Conservation (phyloP, 192 early-diverging fungal genomes). For the Gryganskiella cystojenkinii region DNA sequence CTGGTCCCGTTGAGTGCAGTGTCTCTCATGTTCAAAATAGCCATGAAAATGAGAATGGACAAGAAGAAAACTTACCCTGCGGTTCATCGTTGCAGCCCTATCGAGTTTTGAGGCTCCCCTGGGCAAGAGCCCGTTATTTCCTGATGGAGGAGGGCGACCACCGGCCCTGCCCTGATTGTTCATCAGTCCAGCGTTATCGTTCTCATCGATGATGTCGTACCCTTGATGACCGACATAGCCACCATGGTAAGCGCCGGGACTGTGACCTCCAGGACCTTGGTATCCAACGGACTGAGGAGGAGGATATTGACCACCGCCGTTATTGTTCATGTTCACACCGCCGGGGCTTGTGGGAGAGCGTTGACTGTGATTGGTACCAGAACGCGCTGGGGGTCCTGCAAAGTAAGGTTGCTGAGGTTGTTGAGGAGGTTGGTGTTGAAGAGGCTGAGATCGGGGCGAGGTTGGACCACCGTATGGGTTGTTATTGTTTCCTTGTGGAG, state of each 20-base stretch:
- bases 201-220: slow-evolving; percentile 37
- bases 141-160: slow-evolving; percentile 22
- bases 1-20: too few relatives aligned
- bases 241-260: slow-evolving; percentile 5
- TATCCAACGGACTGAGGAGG: slow-evolving; percentile 41
- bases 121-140: slow-evolving; percentile 12
- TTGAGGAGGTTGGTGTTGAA: slow-evolving; percentile 30
- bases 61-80: slow-evolving; percentile 31
- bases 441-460: slow-evolving; percentile 22
- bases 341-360: slow-evolving; percentile 34
- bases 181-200: slow-evolving; percentile 36
- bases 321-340: slow-evolving; percentile 9
- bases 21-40: background rate
- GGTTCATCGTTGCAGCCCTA: slow-evolving; percentile 43
- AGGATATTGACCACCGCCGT: slow-evolving; percentile 32
- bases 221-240: slow-evolving; percentile 35
- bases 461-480: slow-evolving; percentile 30
- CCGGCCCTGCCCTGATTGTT: slow-evolving; percentile 44
- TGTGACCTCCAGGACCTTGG: slow-evolving; percentile 2
- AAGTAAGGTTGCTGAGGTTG: slow-evolving; percentile 40
- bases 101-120: slow-evolving; percentile 39
- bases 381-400: slow-evolving; percentile 33
- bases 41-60: background rate
- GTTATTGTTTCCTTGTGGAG: background rate
- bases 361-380: slow-evolving; percentile 10